Evolutionary conservation across 148 eudicot species (phyloP).

Genomic region (Rhododendron kiyosumense): DNA sequence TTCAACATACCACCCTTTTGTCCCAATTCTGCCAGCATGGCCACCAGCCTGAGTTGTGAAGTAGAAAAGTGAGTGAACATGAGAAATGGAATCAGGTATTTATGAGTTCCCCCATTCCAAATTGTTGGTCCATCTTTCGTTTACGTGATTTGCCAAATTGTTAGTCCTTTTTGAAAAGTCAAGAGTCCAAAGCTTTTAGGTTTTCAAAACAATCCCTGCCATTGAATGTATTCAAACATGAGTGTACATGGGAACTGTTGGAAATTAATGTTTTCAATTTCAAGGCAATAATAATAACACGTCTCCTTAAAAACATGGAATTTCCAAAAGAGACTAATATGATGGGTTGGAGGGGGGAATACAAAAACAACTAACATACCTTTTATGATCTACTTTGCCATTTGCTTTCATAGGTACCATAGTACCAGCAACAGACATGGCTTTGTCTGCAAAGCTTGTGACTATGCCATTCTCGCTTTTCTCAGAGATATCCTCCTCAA

Average conservation of each 20-base stretch:
- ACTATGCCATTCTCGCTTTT: constrained; percentile 45
- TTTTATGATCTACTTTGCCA: constrained; percentile 92
- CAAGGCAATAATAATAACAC: neutral
- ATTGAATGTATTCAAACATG: neutral
- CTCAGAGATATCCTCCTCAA: constrained; percentile 32
- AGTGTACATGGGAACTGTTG: neutral
- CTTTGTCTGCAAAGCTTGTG: constrained; percentile 87
- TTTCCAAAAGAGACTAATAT: neutral
- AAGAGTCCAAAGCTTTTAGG: neutral
- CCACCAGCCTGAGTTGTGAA: constrained; percentile 58
- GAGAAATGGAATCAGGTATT: neutral
- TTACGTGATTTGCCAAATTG: no score
- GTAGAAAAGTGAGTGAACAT: constrained; percentile 2
- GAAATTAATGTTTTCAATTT: neutral
- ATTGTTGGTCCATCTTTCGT: no score
- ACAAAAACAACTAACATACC: constrained; percentile 29
- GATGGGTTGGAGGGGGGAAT: neutral
- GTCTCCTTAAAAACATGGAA: neutral
- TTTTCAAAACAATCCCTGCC: neutral
- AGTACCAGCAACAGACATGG: constrained; percentile 93
- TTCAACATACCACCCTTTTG: constrained; percentile 78
- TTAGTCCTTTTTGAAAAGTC: neutral
- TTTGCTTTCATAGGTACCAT: constrained; percentile 81
- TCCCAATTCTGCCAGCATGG: constrained; percentile 76
- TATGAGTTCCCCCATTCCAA: neutral